Evolutionary conservation across 257 asterid species (phyloP).

Genomic region (Plantago elongata): DNA sequence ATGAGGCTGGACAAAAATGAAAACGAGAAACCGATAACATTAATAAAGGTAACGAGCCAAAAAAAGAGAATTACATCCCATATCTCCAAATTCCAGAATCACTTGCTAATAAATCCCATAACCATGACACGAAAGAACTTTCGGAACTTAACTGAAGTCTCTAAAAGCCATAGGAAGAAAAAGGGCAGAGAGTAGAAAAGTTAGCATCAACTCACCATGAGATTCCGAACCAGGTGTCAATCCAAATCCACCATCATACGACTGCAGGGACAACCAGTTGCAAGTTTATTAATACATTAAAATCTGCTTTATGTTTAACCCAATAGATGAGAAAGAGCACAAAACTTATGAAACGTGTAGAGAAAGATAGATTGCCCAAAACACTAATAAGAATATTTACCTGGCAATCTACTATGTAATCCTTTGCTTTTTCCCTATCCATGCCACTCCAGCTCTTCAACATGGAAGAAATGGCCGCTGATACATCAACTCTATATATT

Average conservation of each 20-base stretch:
- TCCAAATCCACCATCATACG: conserved; percentile 98
- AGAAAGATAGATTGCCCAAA: conserved; percentile 5
- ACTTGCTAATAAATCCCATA: no score
- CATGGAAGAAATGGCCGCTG: conserved; percentile 85
- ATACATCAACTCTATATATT: conserved; percentile 21
- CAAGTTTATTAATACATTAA: conserved; percentile 11
- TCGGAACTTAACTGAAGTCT: neutral
- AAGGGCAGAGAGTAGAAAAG: neutral
- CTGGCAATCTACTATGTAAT: conserved; percentile 79
- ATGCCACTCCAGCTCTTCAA: conserved; percentile 89
- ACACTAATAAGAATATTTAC: conserved; percentile 26
- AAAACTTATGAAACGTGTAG: neutral
- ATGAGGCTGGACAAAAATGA: no score
- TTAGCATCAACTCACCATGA: conserved; percentile 71
- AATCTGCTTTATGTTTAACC: conserved; percentile 12
- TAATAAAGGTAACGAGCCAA: no score
- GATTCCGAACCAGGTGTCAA: conserved; percentile 87
- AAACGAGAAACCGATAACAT: no score
- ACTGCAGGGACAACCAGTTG: conserved; percentile 45
- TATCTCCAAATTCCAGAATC: no score
- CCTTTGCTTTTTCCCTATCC: conserved; percentile 75
- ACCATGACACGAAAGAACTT: no score
- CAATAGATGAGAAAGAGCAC: neutral
- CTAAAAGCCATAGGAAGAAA: neutral
- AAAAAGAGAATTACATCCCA: no score